Percentiles rank a stretch among this genome's conserved stretches.
Conservation (phyloP, 176 grass and related monocot species). For the Neostapfia colusana region DNA sequence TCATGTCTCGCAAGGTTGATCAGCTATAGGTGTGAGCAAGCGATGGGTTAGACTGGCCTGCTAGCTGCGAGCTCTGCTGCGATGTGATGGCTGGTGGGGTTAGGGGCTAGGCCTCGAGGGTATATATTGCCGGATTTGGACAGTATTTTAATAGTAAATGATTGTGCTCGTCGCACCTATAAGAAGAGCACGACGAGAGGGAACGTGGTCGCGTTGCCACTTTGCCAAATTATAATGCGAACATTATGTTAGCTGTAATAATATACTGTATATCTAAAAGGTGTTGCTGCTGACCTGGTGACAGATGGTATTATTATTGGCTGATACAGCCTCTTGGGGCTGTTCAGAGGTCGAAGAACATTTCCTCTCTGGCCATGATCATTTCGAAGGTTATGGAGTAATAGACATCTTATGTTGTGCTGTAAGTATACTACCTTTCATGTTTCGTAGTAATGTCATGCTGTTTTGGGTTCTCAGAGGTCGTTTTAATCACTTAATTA, state of each 20-base stretch:
- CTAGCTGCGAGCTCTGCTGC: neutral
- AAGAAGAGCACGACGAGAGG: neutral
- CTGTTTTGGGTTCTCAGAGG: no score
- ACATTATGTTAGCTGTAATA: neutral
- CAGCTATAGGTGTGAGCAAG: neutral
- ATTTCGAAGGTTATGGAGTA: neutral
- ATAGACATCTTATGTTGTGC: no score
- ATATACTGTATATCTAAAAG: neutral
- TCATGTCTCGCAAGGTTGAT: slow-evolving; percentile 20
- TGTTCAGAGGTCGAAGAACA: neutral
- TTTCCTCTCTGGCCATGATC: neutral
- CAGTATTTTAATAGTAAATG: neutral
- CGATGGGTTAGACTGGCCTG: neutral
- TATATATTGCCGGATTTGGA: slow-evolving; percentile 28
- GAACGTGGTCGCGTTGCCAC: slow-evolving; percentile 6
- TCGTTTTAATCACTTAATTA: no score
- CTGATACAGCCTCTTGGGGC: neutral
- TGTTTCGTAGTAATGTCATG: no score
- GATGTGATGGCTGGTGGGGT: neutral
- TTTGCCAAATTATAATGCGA: neutral
- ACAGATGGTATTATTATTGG: slow-evolving; percentile 1
- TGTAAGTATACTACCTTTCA: no score
- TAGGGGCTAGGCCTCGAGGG: neutral
- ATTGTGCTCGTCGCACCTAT: neutral
- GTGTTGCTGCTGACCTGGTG: neutral